phyloP scores from a whole-genome alignment of 257 asterid genomes.

The Solanum ahanhuiri region DNA sequence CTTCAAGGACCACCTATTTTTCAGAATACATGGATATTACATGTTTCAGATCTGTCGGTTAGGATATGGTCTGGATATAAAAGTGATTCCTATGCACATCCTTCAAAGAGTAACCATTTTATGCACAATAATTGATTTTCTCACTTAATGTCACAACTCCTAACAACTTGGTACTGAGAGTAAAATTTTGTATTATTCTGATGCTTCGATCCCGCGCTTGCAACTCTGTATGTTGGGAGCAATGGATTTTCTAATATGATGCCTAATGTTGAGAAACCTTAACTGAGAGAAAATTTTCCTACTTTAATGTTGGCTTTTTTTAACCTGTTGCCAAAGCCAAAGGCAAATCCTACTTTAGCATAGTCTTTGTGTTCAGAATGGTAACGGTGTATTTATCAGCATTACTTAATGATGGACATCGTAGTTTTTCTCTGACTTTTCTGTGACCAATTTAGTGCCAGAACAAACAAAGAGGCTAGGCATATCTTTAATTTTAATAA shows the following conservation, averaged over 20 bases:
- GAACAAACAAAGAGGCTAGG: neutral
- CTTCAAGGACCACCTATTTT: neutral
- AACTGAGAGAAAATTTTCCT: neutral
- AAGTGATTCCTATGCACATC: neutral
- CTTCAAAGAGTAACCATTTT: neutral
- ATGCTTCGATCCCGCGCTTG: neutral
- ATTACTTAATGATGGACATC: neutral
- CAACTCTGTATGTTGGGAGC: neutral
- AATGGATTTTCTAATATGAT: neutral
- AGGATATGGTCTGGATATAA: neutral
- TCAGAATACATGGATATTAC: neutral
- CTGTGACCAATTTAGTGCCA: neutral
- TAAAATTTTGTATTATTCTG: neutral
- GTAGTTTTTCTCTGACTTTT: neutral
- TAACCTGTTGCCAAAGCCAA: neutral
- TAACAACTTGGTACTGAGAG: neutral
- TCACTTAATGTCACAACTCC: neutral
- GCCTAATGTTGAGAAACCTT: neutral
- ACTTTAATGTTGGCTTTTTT: neutral
- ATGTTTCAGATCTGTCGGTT: neutral
- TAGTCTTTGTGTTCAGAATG: neutral
- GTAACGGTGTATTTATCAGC: neutral
- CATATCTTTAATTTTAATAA: neutral
- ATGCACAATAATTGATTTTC: neutral
- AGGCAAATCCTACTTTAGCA: neutral